Percentiles rank a stretch among this genome's conserved stretches.
Conservation (phyloP, 208 protist genomes). For the Naegleria fowleri region DNA sequence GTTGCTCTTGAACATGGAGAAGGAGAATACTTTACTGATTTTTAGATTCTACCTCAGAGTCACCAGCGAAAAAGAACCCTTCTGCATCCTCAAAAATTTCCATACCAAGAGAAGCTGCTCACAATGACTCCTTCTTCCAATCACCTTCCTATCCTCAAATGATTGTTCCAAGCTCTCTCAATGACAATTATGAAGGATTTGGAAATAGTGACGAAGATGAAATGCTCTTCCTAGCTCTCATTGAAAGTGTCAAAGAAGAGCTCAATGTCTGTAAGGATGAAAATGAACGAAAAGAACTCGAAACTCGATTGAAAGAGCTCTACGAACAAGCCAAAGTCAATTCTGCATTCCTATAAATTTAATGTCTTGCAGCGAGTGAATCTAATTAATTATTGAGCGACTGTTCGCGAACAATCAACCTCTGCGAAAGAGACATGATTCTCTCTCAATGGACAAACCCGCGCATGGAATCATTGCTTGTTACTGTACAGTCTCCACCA, state of each 20-base stretch:
- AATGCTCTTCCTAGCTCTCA: neutral
- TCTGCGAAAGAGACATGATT: too few relatives aligned
- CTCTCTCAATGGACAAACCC: too few relatives aligned
- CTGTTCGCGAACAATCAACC: too few relatives aligned
- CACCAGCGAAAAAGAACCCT: neutral
- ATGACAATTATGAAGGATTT: neutral
- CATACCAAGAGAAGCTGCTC: neutral
- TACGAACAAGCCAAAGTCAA: neutral
- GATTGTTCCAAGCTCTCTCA: neutral
- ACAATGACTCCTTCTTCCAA: neutral
- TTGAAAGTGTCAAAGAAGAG: constrained; percentile 6
- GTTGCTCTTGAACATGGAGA: neutral
- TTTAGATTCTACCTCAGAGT: neutral
- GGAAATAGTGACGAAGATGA: neutral
- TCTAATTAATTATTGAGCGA: too few relatives aligned
- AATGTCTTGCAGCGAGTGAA: too few relatives aligned
- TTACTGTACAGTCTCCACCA: too few relatives aligned
- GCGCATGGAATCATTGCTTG: too few relatives aligned
- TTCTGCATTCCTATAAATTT: neutral
- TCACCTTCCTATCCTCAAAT: neutral
- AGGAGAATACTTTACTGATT: neutral
- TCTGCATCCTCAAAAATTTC: neutral
- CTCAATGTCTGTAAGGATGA: neutral
- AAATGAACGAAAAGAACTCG: neutral
- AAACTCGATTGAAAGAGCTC: neutral